Evolutionary conservation across 2,329 filamentous ascomycete species (phyloP).

Genomic region (Penicillium corylophilum): DNA sequence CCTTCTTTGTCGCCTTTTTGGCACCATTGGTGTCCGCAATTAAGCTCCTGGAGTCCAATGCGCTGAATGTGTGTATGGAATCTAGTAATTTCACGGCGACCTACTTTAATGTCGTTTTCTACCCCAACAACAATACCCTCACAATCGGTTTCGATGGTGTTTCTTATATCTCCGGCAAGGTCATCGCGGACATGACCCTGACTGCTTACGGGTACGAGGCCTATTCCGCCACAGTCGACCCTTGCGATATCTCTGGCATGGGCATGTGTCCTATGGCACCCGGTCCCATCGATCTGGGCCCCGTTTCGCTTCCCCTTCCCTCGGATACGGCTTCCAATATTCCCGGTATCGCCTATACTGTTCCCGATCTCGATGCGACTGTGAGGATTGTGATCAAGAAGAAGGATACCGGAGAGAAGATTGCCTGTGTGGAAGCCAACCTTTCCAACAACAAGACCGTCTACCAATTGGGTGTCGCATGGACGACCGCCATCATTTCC

Average conservation of each 20-base stretch:
- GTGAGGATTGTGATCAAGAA: conserved; percentile 79
- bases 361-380: conserved; percentile 86
- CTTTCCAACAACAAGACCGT: conserved; percentile 93
- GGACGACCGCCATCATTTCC: conserved; percentile 84
- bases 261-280: conserved; percentile 90
- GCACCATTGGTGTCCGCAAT: conserved; percentile 58
- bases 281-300: conserved; percentile 70
- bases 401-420: conserved; percentile 60
- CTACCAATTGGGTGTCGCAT: conserved; percentile 82
- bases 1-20: conserved; percentile 41
- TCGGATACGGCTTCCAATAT: conserved; percentile 61
- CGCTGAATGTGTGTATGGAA: conserved; percentile 79
- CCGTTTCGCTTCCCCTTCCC: conserved; percentile 65
- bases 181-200: conserved; percentile 73
- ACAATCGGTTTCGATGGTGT: conserved; percentile 75
- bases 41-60: conserved; percentile 74
- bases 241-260: conserved; percentile 66
- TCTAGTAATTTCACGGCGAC: conserved; percentile 85
- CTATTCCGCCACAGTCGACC: conserved; percentile 67
- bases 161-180: conserved; percentile 78
- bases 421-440: conserved; percentile 84
- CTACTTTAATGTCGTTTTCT: conserved; percentile 76
- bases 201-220: conserved; percentile 80
- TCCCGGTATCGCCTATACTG: conserved; percentile 81
- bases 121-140: conserved; percentile 66